Percentiles rank a stretch among this genome's conserved stretches.
Evolutionary conservation across 2,329 filamentous ascomycete genomes (phyloP).

Genomic region (Colletotrichum chlorophyti): DNA sequence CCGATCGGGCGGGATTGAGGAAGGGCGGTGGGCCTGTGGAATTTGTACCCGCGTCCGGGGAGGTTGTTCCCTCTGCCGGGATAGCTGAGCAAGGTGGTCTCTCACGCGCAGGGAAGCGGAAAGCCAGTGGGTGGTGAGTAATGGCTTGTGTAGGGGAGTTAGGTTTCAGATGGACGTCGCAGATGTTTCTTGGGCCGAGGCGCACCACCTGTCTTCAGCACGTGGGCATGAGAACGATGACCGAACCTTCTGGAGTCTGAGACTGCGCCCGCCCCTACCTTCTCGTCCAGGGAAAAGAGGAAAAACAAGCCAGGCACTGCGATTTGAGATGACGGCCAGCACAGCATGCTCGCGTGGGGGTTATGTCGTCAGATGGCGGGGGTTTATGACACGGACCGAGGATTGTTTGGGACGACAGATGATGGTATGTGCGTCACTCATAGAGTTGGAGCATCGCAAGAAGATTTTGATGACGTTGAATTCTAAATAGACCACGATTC

Average conservation of each 20-base stretch:
- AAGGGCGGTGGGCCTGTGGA: constrained; percentile 51
- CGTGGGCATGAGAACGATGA: too few species aligned
- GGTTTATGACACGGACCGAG: constrained; percentile 12
- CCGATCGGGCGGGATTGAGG: constrained; percentile 53
- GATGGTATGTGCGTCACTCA: neutral
- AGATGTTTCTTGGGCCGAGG: constrained; percentile 16
- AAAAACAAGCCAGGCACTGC: neutral
- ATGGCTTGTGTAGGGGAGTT: neutral
- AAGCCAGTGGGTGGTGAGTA: constrained; percentile 34
- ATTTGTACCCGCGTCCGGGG: constrained; percentile 50
- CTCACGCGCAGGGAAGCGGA: constrained; percentile 40
- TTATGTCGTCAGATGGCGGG: constrained; percentile 6
- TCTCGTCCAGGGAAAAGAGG: neutral
- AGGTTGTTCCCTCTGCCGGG: neutral
- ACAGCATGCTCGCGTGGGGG: neutral
- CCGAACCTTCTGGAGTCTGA: too few species aligned
- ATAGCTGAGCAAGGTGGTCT: constrained; percentile 33
- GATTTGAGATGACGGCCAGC: neutral
- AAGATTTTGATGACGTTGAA: neutral
- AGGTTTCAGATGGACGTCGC: constrained; percentile 17
- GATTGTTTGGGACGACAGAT: constrained; percentile 9
- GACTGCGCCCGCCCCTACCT: too few species aligned
- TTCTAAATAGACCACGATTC: neutral
- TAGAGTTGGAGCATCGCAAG: neutral
- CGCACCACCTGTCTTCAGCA: too few species aligned